phyloP scores from a whole-genome alignment of 192 early-diverging fungal genomes.

The Coemansia pectinata region DNA sequence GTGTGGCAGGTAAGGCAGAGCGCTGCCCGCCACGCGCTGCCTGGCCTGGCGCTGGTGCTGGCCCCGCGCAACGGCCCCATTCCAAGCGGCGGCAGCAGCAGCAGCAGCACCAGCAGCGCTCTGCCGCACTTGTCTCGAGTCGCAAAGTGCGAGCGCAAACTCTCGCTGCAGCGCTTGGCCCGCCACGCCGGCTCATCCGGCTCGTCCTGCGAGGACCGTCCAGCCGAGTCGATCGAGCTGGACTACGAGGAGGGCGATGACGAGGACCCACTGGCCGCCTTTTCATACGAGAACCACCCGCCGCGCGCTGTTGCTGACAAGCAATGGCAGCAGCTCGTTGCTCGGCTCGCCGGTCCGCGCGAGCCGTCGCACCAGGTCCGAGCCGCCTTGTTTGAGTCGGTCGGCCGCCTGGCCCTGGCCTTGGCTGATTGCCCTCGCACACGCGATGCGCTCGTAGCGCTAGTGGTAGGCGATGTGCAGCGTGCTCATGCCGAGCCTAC shows the following conservation, averaged over 20 bases:
- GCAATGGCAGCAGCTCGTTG: conserved; percentile 52
- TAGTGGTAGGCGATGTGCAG: conserved; percentile 36
- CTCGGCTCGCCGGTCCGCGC: conserved; percentile 41
- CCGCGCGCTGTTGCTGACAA: conserved; percentile 35
- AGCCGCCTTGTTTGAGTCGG: conserved; percentile 49
- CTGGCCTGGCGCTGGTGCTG: conserved; percentile 50
- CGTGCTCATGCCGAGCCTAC: conserved; percentile 23
- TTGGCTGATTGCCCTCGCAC: conserved; percentile 41
- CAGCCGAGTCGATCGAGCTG: neutral
- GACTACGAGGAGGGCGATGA: neutral
- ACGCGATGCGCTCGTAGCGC: conserved; percentile 38
- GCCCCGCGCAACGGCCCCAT: conserved; percentile 11
- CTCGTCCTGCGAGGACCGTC: neutral
- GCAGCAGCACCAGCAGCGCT: no score
- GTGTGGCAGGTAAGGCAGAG: conserved; percentile 58
- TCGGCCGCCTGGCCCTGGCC: conserved; percentile 46
- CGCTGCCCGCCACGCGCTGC: conserved; percentile 48
- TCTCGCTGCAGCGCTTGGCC: conserved; percentile 30
- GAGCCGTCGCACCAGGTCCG: conserved; percentile 56
- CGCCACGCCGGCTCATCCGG: neutral
- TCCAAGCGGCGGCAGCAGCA: neutral
- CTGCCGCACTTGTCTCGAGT: neutral
- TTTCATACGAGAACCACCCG: conserved; percentile 25
- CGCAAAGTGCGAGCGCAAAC: conserved; percentile 22
- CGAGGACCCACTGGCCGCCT: conserved; percentile 11